Evolutionary conservation across 2,329 filamentous ascomycete genomes (phyloP), one percentile per base, ranked within the genome.

Genomic region (Penicillium polonicum): DNA sequence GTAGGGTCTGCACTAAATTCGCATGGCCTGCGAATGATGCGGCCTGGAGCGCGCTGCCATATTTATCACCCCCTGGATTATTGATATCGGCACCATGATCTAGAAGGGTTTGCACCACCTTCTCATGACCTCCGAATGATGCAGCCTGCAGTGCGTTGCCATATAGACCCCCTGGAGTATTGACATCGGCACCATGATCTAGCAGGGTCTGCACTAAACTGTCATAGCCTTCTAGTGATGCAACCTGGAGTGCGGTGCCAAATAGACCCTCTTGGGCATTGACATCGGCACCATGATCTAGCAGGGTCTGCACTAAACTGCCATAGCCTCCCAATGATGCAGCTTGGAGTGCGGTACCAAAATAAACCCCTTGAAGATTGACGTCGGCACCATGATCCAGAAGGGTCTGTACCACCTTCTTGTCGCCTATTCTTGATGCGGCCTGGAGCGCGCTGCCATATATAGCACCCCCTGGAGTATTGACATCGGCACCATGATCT

Each of bases 241-340:
- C 41, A 0, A 44, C 43, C 21, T 55, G 50, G 42, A 62, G 52
- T 10, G 58, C 54, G 33, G 25, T 45, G 3, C 55, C 49, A 35
- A 17, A 41, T 1, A 2, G 0, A 10, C 44, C 45, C 41, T 45
- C 31, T 13, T 35, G 29, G 5, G 48, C 21, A 19, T 57, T 58
- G 2, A 59, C 17, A 12, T 57, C 45, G 10, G 58, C 55, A n/a
- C 55, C 35, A n/a, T 7, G 15, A 23, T 57, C 54, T n/a, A 60
- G 17, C 3, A 60, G 13, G 8, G 41, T 45, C 19, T 52, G n/a
- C n/a, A n/a, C n/a, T n/a, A n/a, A n/a, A n/a, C n/a, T n/a, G n/a
- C n/a, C n/a, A n/a, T n/a, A n/a, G n/a, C n/a, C 38, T 21, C 2
- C 9, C 0, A 0, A 12, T 21, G 38, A 5, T 5, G 38, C 38